These are phyloP conservation scores for Suhomyces vadensis DNA, from an alignment of 805 yeast species.

Conservation along the genomic window DNA sequence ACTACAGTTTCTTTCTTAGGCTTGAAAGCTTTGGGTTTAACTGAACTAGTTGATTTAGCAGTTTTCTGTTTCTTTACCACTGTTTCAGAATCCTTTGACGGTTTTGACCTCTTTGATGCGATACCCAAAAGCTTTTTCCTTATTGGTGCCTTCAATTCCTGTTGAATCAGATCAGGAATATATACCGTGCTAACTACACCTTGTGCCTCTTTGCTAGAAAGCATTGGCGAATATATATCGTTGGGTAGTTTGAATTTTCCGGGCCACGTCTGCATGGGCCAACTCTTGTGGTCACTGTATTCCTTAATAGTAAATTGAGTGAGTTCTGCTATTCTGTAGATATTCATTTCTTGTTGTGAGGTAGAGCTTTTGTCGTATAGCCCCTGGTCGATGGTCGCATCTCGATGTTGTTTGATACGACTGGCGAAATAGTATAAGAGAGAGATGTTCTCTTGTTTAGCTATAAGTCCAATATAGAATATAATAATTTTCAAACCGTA, in stretches of 20 bases:
- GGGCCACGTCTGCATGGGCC: slow-evolving; percentile 81
- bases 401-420: slow-evolving; percentile 76
- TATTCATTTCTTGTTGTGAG: slow-evolving; percentile 33
- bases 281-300: slow-evolving; percentile 54
- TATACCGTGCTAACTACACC: slow-evolving; percentile 54
- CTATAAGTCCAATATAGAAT: slow-evolving; percentile 60
- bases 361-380: slow-evolving; percentile 22
- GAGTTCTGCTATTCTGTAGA: slow-evolving; percentile 73
- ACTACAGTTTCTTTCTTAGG: slow-evolving; percentile 4
- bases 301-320: slow-evolving; percentile 65
- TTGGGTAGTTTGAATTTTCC: slow-evolving; percentile 68
- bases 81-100: slow-evolving; percentile 8
- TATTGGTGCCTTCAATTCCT: slow-evolving; percentile 33
- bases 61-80: slow-evolving; percentile 9
- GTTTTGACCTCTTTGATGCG: slow-evolving; percentile 13
- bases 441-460: slow-evolving; percentile 66
- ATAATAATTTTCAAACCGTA: slow-evolving; percentile 61
- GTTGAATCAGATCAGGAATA: slow-evolving; percentile 49
- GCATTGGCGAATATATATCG: slow-evolving; percentile 70
- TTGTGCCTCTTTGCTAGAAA: slow-evolving; percentile 58
- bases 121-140: slow-evolving; percentile 23
- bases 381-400: slow-evolving; percentile 44
- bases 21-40: neutral
- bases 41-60: neutral
- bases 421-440: slow-evolving; percentile 74